Evolutionary conservation across 2,329 filamentous ascomycete species (phyloP).

Genomic region (Penicillium sp.): DNA sequence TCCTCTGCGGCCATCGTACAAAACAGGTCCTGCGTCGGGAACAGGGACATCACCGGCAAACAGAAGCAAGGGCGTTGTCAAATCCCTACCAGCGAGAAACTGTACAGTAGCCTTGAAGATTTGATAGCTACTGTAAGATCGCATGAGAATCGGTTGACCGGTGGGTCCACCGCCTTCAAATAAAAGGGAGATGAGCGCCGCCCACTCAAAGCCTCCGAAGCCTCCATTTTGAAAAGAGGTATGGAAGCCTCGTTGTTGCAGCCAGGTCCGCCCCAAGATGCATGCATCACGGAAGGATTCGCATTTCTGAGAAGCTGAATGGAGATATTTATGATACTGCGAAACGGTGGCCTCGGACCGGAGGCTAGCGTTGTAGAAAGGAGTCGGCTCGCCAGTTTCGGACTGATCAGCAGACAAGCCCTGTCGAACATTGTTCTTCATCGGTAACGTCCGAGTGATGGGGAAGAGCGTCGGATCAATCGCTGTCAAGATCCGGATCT

Average conservation of each 20-base stretch:
- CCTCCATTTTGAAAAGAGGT: constrained; percentile 71
- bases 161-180: constrained; percentile 73
- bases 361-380: constrained; percentile 86
- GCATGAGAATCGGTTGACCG: constrained; percentile 69
- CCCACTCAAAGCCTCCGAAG: constrained; percentile 93
- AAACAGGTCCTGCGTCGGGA: constrained; percentile 58
- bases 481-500: constrained; percentile 75
- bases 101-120: constrained; percentile 94
- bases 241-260: constrained; percentile 80
- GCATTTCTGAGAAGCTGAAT: constrained; percentile 67
- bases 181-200: constrained; percentile 73
- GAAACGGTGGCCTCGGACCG: constrained; percentile 73
- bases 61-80: constrained; percentile 64
- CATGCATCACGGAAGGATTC: constrained; percentile 78
- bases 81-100: constrained; percentile 72
- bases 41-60: constrained; percentile 32
- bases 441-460: constrained; percentile 66
- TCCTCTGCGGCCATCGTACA: constrained; percentile 73
- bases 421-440: constrained; percentile 66
- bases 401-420: constrained; percentile 42
- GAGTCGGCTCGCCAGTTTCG: constrained; percentile 58
- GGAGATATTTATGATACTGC: constrained; percentile 71
- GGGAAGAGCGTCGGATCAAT: constrained; percentile 69
- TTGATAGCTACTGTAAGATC: constrained; percentile 84
- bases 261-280: constrained; percentile 81